Evolutionary conservation across 2,329 filamentous ascomycete genomes (phyloP).

Genomic region (Dothiorella sarmentorum): DNA sequence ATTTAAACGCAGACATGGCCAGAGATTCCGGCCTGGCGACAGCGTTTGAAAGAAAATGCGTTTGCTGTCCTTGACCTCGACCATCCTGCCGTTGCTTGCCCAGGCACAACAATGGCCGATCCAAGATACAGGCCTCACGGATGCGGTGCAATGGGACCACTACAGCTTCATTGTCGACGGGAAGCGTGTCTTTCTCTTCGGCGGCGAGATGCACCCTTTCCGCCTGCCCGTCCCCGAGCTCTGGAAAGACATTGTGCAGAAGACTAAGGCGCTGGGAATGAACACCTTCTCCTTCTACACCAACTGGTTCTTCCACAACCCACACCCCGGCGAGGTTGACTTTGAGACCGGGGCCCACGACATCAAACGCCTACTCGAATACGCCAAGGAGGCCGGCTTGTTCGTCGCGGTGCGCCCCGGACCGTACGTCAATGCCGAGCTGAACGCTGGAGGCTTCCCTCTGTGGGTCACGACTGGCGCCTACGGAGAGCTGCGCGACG

Average conservation of each 20-base stretch:
- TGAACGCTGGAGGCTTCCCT: constrained; percentile 60
- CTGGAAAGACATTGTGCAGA: constrained; percentile 50
- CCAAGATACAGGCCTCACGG: constrained; percentile 47
- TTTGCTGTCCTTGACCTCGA: neutral
- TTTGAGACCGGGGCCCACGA: constrained; percentile 55
- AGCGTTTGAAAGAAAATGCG: neutral
- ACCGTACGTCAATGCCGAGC: constrained; percentile 62
- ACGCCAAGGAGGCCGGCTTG: constrained; percentile 53
- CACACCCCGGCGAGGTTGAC: constrained; percentile 46
- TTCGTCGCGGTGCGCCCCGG: constrained; percentile 57
- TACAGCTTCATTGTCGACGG: constrained; percentile 53
- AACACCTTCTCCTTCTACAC: constrained; percentile 48
- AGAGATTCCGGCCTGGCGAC: too few species aligned
- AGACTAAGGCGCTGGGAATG: constrained; percentile 51
- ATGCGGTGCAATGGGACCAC: constrained; percentile 52
- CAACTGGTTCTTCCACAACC: constrained; percentile 49
- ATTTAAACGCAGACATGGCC: too few species aligned
- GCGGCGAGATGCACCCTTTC: constrained; percentile 55
- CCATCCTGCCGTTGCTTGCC: neutral
- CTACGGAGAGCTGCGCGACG: constrained; percentile 52
- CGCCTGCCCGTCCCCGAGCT: constrained; percentile 49
- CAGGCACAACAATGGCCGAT: constrained; percentile 42
- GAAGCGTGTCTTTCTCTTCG: constrained; percentile 51
- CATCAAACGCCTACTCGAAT: constrained; percentile 50
- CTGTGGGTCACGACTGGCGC: constrained; percentile 61